Base-by-base conservation (phyloP, 2,329 filamentous ascomycete species). In the Hypomyces perniciosus region DNA sequence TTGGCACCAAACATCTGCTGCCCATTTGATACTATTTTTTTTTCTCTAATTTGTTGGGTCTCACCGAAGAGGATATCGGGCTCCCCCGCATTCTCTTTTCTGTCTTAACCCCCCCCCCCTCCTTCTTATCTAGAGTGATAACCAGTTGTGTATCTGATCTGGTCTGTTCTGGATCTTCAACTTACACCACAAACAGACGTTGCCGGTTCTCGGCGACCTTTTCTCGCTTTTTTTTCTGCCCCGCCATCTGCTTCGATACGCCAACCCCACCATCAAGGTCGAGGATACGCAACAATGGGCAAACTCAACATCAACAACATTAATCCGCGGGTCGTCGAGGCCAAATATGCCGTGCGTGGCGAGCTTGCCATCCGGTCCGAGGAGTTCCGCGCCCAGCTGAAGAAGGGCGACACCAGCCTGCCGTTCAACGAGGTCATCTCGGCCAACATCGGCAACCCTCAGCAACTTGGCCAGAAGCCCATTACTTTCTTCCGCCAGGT, bases 401-500 rank as follows among this genome's bases (percentile, higher is more conserved):
- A 76, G 57, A 79, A 81, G 56, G 81, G 79, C 61, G 77, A 69
- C 59, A 68, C 63, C 52, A 46, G 53, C 64, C 78, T 97, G 46
- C 92, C 93, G 44, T 99, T 99, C 71, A 78, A 88, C 62, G 80
- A 90, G 54, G 85, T 99, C 70, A 92, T 99, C 73, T 91, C 88
- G 56, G 93, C 93, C 72, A 99, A 99, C 75, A 99, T 99, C 65
- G 93, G 93, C 66, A 99, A 99, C 76, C 93, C 93, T 4, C 93
- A 99, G 73, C 93, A 99, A 74, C 83, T 99, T 56, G 93, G 96
- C 73, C 93, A 99, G 79, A 95, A 97, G 78, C 93, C 93, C 64
- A 92, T 99, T 64, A 99, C 93, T 60, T 99, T 96, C 79, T 96
- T 99, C 83, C 85, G 93, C 61, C 92, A 99, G 74, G 93, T 99